Evolutionary conservation across 352 stramenopile species (phyloP), one percentile per base, ranked within the genome.

Genomic region (Phytophthora pistaciae): DNA sequence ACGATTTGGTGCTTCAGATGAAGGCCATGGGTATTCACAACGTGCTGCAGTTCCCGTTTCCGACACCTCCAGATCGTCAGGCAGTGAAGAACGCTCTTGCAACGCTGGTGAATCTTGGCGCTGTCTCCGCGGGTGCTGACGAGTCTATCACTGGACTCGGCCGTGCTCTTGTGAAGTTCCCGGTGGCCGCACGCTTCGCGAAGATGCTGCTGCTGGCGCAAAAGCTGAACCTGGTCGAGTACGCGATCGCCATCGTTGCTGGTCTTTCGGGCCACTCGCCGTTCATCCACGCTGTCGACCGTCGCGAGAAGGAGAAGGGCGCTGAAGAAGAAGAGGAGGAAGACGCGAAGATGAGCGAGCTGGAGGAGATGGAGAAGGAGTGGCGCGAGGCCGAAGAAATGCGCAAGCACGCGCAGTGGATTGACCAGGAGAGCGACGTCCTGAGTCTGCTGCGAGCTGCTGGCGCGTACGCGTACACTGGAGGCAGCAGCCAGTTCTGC

Each of bases 21-120:
- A 99, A 99, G 70, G 88, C 95, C n/a, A 98, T 99, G 91, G 92
- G 97, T 16, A 98, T 99, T 56, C 87, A 96, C 36, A 93, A 98
- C 68, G 87, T 99, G n/a, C 77, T 90, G 31, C 79, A 89, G 29
- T 99, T 99, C 79, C 97, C 97, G 21, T 99, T 99, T 79, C 97
- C 97, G 40, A 99, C 97, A 25, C 88, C 92, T 14, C 98, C 98
- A 0, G 91, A 98, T 42, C 75, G 80, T 16, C 77, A 89, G 58
- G 92, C 97, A 27, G 88, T 99, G 21, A 82, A 92, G 59, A 79
- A 88, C 21, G 95, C 97, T 38, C 80, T 98, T 11, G 78, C 78
- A 14, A 91, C 97, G 36, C 83, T 99, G 8, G 79, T 90, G 29
- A 85, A 94, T 64, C 72, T 96, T 14, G 88, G 86, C 18, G 89